Base-by-base conservation (phyloP, 352 stramenopile genomes). In the Pythium brachiatum region DNA sequence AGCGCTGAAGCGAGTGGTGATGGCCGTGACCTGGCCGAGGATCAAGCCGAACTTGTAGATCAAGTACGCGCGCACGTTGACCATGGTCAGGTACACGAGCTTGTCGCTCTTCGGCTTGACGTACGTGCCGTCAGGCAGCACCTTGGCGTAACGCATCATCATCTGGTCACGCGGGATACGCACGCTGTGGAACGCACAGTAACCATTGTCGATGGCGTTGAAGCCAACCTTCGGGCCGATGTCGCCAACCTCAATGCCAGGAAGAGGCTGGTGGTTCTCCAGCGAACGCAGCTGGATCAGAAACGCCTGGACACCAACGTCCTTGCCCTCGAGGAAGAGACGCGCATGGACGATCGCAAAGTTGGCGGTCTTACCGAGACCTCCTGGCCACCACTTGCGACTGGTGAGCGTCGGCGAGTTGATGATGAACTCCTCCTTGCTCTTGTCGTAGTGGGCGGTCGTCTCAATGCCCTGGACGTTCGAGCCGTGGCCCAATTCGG, bases 351-450 rank as follows among this genome's bases (percentile, higher is more conserved):
- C 81, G 70, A 98, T 96, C 29, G 94, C 94, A 68, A 97, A 84
- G 63, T 86, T 98, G 21, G 87, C 91, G 0, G 90, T 97, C 61
- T 89, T 87, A 18, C 89, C 94, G 9, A 98, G 72, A 4, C 88
- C 96, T 23, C 92, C 93, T 4, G 94, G 94, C 97, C 97, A 99
- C 84, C 97, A 99, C 73, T 99, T 99, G 60, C 83, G 79, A 54
- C 80, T 88, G 26, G 95, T 98, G 25, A 99, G 61, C 12, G 94
- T 98, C 0, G 97, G 97, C 8, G 92, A 97, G 75, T 99, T 69
- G 54, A 99, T 86, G 25, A 98, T 78, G 66, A 96, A 99, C 74
- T 97, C 91, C 58, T 98, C 83, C 3, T 73, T 82, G 25, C 81
- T 68, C 48, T 87, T 85, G 39, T 98, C 70, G 72, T 96, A 99